Base-by-base conservation (phyloP, 495 filamentous ascomycete genomes). In the Aspergillus bridgeri region DNA sequence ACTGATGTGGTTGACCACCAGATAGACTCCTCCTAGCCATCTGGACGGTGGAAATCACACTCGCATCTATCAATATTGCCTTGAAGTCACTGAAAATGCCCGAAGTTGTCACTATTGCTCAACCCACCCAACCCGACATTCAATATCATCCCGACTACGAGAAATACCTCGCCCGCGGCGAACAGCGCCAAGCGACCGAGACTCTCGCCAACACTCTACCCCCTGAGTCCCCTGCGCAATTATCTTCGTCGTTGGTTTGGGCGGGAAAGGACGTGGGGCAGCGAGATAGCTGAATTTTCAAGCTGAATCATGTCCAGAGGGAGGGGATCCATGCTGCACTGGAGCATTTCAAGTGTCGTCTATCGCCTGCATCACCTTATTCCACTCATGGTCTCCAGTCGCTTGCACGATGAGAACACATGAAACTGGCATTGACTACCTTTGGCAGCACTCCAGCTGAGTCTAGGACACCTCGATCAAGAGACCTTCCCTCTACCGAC, bases 401-500 rank as follows among this genome's bases (percentile, higher is more conserved):
- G 43, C 43, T n/a, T 13, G 43, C 43, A 46, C 9, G 17, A 46
- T 4, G 44, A 15, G 1, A 13, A 13, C 42, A 6, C 9, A 33
- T 17, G 3, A 6, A 3, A 22, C 22, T 21, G n/a, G n/a, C 19
- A 6, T 17, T 48, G 20, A n/a, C 45, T 42, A 48, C 51, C 11
- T 13, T 51, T 18, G 0, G 27, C 29, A 81, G 80, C 70, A 2
- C 63, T 82, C 20, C 65, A 74, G 13, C 66, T 76, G 42, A 62
- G 77, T 2, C 60, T 81, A 9, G 81, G 82, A 11, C 64, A 74
- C 55, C 70, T 86, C 58, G 77, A 56, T 29, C 74, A 74, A 57
- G 67, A 73, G 3, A 86, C 79, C 5, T 87, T 88, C 62, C 83
- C 83, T 1, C 67, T 87, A 0, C 81, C 84, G 0, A 78, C 58